Conservation (phyloP, 2,329 filamentous ascomycete species). For the Lachnellula cervina region DNA sequence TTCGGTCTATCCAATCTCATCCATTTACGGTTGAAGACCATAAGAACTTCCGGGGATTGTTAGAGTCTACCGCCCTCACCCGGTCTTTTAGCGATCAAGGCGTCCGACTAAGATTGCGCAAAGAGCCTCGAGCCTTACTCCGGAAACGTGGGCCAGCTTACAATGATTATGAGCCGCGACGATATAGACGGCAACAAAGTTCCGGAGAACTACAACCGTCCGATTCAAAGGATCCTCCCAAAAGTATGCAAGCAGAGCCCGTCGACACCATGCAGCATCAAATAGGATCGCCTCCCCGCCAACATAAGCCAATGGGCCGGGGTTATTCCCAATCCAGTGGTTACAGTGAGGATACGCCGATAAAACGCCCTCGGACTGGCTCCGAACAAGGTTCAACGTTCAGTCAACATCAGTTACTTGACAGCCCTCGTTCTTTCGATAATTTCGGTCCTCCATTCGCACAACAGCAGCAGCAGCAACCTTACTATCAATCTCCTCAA, state of each 20-base stretch:
- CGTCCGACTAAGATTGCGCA: constrained; percentile 74
- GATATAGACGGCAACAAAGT: constrained; percentile 18
- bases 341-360: constrained; percentile 14
- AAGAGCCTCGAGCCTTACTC: constrained; percentile 62
- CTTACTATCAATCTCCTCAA: constrained; percentile 14
- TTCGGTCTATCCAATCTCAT: constrained; percentile 49
- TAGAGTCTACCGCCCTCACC: constrained; percentile 76
- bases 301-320: constrained; percentile 8
- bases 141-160: constrained; percentile 29
- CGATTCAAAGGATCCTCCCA: constrained; percentile 9
- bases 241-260: constrained; percentile 8
- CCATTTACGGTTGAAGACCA: constrained; percentile 61
- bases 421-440: constrained; percentile 10
- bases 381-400: constrained; percentile 18
- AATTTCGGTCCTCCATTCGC: constrained; percentile 7
- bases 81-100: constrained; percentile 83
- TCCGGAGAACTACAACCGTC: constrained; percentile 6
- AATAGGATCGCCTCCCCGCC: constrained; percentile 6
- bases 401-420: constrained; percentile 13
- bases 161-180: constrained; percentile 30
- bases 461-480: constrained; percentile 7
- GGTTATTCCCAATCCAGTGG: constrained; percentile 17
- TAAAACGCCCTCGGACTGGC: constrained; percentile 19
- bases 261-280: constrained; percentile 7
- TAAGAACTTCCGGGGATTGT: constrained; percentile 74